phyloP scores from a whole-genome alignment of 441 rosid species.

The Populus trichocarpa region DNA sequence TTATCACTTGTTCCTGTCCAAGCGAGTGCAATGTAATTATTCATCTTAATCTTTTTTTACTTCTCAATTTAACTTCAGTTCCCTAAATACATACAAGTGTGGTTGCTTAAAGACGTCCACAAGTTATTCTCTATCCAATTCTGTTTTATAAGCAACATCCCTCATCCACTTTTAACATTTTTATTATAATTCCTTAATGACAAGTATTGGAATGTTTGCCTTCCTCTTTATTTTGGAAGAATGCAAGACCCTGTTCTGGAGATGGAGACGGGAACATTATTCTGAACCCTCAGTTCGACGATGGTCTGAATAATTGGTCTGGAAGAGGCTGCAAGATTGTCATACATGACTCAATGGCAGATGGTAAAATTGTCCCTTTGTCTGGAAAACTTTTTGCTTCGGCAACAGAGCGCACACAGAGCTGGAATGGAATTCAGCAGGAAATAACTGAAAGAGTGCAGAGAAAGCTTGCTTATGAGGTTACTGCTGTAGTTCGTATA shows the following conservation, averaged over 20 bases:
- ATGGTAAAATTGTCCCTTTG: conserved; percentile 59
- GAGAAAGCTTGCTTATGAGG: conserved; percentile 68
- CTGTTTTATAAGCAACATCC: not conserved
- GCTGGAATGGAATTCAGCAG: conserved; percentile 93
- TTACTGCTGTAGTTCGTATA: conserved; percentile 61
- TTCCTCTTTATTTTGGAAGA: conserved; percentile 25
- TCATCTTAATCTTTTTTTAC: conserved; percentile 2
- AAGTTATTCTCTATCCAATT: not conserved
- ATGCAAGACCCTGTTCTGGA: conserved; percentile 25
- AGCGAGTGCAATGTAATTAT: conserved; percentile 37
- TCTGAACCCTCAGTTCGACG: conserved; percentile 69
- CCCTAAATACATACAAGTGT: not conserved
- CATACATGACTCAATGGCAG: conserved; percentile 71
- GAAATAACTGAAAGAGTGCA: conserved; percentile 75
- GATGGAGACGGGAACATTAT: conserved; percentile 56
- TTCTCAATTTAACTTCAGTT: not conserved
- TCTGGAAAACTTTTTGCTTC: conserved; percentile 70
- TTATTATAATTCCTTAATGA: not conserved
- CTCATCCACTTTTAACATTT: not conserved
- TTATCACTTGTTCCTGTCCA: conserved; percentile 38
- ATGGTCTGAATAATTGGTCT: conserved; percentile 83
- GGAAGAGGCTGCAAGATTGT: conserved; percentile 73
- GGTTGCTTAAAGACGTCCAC: not conserved
- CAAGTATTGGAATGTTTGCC: conserved; percentile 2
- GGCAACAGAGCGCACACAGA: conserved; percentile 74